phyloP scores from a whole-genome alignment of 164 flowering plant species.

The Vitis cinerea region DNA sequence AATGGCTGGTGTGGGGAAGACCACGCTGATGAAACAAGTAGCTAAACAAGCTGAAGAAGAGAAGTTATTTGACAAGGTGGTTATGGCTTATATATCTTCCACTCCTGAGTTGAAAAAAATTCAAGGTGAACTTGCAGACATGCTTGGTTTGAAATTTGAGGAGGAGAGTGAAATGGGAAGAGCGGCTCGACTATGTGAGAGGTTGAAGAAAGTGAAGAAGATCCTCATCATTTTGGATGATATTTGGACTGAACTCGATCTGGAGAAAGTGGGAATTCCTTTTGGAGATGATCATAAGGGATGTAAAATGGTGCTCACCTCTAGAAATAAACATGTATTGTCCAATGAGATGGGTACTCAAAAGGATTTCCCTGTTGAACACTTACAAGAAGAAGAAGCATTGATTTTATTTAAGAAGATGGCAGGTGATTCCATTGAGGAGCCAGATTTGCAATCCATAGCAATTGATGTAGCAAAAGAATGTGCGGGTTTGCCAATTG shows the following conservation, averaged over 20 bases:
- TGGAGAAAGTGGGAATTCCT: neutral
- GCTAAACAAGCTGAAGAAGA: slow-evolving; percentile 3
- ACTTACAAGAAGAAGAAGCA: neutral
- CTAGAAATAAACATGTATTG: neutral
- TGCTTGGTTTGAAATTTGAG: slow-evolving; percentile 1
- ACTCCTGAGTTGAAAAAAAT: neutral
- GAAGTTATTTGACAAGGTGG: slow-evolving; percentile 10
- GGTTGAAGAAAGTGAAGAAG: neutral
- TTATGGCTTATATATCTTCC: slow-evolving; percentile 3
- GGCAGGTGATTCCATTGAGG: neutral
- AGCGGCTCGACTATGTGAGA: neutral
- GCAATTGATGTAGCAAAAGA: neutral
- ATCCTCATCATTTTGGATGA: neutral
- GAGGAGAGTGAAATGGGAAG: neutral
- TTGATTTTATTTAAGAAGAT: slow-evolving; percentile 1
- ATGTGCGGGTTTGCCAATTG: neutral
- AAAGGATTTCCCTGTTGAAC: neutral
- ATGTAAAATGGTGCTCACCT: slow-evolving; percentile 1
- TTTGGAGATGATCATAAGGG: neutral
- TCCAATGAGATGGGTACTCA: neutral
- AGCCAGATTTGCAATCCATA: neutral
- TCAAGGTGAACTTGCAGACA: slow-evolving; percentile 8
- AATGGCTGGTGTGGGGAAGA: slow-evolving; percentile 18
- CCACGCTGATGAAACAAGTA: slow-evolving; percentile 10
- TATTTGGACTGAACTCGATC: neutral